Evolutionary conservation across 805 yeast genomes (phyloP), one percentile per base, ranked within the genome.

Genomic region (Lachancea meyersii): DNA sequence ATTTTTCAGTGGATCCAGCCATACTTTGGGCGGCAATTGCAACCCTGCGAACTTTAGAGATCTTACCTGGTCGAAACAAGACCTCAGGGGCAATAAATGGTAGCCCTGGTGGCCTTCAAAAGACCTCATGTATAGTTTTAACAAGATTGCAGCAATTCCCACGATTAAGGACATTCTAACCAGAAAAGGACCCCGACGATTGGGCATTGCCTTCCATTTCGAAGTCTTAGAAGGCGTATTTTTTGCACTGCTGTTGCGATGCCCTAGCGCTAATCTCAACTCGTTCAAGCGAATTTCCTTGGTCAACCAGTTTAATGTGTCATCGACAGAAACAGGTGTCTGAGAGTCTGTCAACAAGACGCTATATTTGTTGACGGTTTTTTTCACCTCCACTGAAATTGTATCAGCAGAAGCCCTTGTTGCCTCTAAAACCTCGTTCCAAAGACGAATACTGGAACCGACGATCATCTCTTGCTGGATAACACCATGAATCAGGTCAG

Each of bases 391-490:
- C 20, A 31, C 21, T 13, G 14, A 13, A 11, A 43, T 38, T 35
- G 28, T 31, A 8, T 46, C 30, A 21, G 27, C 28, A 10, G 40
- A 37, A 9, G 14, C 8, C 38, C 57, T 45, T 6, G 45, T 43
- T 4, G 41, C 31, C 22, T 44, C 41, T 27, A 57, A 27, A 11
- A 54, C 46, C 13, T 40, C 47, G 6, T 37, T 41, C 61, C 61
- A 57, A 7, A 47, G 38, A n/a, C 42, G 40, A 18, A 45, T 33
- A n/a, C 39, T 20, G 1, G 49, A 41, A 1, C 52, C 43, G 3
- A 53, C 53, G 1, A 57, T 51, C 18, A 66, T 55, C 3, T 63
- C 64, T 27, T 68, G 66, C 50, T 75, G 78, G 26, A 73, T 54
- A 8, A 67, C 58, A 27, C 69, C 78, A 37, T 57, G 59, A 11